A percentile compares a stretch with the other conserved stretches of the same genome.
These are phyloP conservation scores for Eremothecium sinecaudum DNA, from an alignment of 1,139 yeast species.

Conservation along the genomic window DNA sequence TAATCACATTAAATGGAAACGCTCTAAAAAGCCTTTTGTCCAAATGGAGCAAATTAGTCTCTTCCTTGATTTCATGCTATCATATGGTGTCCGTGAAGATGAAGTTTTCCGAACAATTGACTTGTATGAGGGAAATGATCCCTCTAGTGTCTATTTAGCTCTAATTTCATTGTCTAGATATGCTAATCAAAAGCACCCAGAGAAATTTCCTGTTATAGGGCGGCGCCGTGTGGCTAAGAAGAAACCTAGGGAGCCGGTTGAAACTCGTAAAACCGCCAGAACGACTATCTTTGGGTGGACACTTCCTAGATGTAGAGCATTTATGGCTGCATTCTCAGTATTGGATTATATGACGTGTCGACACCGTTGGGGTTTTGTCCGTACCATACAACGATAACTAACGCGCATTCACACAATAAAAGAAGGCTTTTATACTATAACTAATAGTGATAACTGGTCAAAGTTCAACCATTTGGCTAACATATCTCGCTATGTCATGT, in stretches of 20 bases:
- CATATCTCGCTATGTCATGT: slow-evolving; percentile 25
- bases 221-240: no score
- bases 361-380: no score
- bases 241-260: no score
- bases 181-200: slow-evolving; percentile 40
- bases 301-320: no score
- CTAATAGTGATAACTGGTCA: no score
- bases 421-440: no score
- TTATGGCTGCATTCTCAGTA: no score
- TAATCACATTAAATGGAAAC: slow-evolving; percentile 41
- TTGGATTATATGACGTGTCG: no score
- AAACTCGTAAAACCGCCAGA: no score
- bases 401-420: no score
- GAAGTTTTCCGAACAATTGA: slow-evolving; percentile 81
- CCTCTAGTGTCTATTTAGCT: slow-evolving; percentile 67
- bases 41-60: slow-evolving; percentile 82
- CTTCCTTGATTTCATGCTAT: slow-evolving; percentile 52
- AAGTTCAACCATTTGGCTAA: slow-evolving; percentile 19
- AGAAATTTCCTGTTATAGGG: slow-evolving; percentile 40
- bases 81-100: slow-evolving; percentile 68
- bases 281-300: no score
- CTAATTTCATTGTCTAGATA: slow-evolving; percentile 64
- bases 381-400: no score
- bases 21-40: slow-evolving; percentile 71
- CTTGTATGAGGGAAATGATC: slow-evolving; percentile 62